Conservation (phyloP, 1,284 basidiomycete genomes). For the Cerrena zonata region DNA sequence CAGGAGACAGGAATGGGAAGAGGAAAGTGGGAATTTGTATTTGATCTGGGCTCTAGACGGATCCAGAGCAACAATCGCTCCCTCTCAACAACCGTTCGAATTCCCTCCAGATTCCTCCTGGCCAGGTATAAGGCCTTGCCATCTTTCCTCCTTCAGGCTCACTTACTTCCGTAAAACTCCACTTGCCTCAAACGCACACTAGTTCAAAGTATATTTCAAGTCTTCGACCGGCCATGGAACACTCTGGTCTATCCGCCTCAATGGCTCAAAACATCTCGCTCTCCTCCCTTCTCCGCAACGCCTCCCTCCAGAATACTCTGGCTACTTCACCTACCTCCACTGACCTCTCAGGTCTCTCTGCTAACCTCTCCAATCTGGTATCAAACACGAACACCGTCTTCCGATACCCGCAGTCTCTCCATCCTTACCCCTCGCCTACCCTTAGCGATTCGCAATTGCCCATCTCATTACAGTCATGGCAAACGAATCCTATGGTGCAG, state of each 20-base stretch:
- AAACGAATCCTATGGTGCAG: no score
- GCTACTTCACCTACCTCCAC: neutral
- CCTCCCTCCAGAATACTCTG: slow-evolving; percentile 1
- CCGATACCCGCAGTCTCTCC: neutral
- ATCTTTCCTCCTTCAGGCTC: neutral
- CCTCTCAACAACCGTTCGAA: neutral
- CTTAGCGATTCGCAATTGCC: neutral
- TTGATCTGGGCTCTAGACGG: neutral
- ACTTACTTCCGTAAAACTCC: neutral
- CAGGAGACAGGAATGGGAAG: neutral
- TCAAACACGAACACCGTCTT: neutral
- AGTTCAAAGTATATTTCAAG: no score
- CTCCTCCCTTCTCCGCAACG: neutral
- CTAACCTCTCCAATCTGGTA: neutral
- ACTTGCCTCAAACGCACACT: neutral
- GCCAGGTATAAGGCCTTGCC: neutral
- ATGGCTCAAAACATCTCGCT: neutral
- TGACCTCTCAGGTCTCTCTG: neutral
- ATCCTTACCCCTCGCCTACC: neutral
- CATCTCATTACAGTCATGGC: neutral
- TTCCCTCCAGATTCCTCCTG: neutral
- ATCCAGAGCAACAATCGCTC: neutral
- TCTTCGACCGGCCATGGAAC: neutral
- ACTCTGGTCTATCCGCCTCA: neutral
- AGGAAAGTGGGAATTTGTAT: neutral